A percentile compares a stretch with the other conserved stretches of the same genome.
These are phyloP conservation scores for Graphiopsis chlorocephala DNA, from an alignment of 2,329 filamentous ascomycete genomes.

Conservation along the genomic window DNA sequence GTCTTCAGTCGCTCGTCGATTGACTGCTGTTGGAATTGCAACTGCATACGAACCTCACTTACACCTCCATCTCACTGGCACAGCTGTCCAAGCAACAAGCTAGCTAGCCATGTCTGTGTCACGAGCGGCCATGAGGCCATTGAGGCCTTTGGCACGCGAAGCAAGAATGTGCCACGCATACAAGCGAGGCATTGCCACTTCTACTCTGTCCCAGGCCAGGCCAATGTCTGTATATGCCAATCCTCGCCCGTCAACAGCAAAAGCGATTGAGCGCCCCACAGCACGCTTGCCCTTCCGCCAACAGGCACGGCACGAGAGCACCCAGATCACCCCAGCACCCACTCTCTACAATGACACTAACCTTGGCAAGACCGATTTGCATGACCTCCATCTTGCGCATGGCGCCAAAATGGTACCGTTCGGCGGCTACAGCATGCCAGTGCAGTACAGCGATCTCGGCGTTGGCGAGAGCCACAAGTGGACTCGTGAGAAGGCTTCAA, in stretches of 20 bases:
- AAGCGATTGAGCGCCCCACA: not conserved
- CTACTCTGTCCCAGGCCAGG: not conserved
- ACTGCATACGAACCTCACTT: not conserved
- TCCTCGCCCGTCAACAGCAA: not conserved
- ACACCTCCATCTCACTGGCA: not conserved
- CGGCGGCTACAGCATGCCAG: constrained; percentile 87
- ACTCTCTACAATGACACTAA: constrained; percentile 30
- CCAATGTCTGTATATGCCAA: not conserved
- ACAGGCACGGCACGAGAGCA: constrained; percentile 28
- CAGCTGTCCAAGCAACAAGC: not conserved
- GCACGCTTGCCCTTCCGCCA: constrained; percentile 15
- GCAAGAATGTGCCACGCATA: not conserved
- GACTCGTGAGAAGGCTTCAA: constrained; percentile 80
- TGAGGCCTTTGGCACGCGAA: constrained; percentile 13
- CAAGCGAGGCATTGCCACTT: not conserved
- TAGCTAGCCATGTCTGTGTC: constrained; percentile 7
- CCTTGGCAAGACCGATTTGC: constrained; percentile 61
- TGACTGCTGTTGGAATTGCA: not conserved
- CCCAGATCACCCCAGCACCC: constrained; percentile 25
- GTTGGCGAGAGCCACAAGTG: constrained; percentile 85
- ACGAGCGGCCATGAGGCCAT: constrained; percentile 13
- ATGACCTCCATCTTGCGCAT: constrained; percentile 72
- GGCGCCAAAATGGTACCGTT: constrained; percentile 97
- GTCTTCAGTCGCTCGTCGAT: not conserved
- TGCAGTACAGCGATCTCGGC: constrained; percentile 76